Evolutionary conservation across 1,284 basidiomycete species (phyloP).

Genomic region (Cutaneotrichosporon dermatis): DNA sequence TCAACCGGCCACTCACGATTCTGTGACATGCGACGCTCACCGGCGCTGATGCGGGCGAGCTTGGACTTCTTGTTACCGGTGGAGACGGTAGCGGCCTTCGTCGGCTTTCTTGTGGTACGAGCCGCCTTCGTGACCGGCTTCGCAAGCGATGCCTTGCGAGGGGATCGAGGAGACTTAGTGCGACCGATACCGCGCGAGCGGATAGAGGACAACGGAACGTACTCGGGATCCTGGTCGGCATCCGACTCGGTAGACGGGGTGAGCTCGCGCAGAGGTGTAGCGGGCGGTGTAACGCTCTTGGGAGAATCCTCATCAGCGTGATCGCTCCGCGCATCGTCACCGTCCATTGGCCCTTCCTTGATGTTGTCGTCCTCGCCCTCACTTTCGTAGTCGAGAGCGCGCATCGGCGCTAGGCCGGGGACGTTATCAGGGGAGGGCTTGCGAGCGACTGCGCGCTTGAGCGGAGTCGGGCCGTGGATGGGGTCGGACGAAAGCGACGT

Average conservation of each 20-base stretch:
- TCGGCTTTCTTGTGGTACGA: background rate
- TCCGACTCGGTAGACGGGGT: background rate
- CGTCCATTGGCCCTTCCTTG: background rate
- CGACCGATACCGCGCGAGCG: background rate
- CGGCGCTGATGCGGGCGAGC: background rate
- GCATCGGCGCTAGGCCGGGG: background rate
- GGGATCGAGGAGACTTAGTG: background rate
- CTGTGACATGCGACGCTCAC: conserved; percentile 13
- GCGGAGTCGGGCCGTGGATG: background rate
- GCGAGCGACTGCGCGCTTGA: too few relatives aligned
- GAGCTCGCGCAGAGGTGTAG: conserved; percentile 1
- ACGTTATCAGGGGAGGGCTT: too few relatives aligned
- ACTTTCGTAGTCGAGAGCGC: background rate
- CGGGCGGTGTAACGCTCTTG: too few relatives aligned
- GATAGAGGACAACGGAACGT: background rate
- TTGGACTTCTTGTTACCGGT: background rate
- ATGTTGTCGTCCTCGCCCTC: background rate
- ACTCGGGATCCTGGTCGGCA: background rate
- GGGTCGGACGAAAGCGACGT: too few relatives aligned
- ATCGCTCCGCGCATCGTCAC: background rate
- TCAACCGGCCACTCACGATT: conserved; percentile 1
- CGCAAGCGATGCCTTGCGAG: background rate
- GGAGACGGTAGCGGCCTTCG: background rate
- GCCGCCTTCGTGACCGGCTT: background rate
- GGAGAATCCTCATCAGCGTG: too few relatives aligned